phyloP scores from a whole-genome alignment of 202 grass and related monocot genomes.

The Setaria italica region DNA sequence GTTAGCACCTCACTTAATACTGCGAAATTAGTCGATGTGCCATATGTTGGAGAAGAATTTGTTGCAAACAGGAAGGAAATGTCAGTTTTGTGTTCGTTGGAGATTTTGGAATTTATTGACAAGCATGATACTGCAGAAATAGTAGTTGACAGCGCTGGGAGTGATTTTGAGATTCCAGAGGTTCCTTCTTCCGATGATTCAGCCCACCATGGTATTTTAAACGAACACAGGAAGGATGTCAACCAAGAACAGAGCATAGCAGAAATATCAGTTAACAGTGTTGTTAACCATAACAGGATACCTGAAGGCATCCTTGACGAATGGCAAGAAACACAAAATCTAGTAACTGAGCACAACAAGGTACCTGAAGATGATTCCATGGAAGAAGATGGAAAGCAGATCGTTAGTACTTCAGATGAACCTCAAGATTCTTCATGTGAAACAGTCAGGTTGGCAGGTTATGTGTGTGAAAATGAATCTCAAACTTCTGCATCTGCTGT shows the following conservation, averaged over 20 bases:
- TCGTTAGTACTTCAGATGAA: neutral
- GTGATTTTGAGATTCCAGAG: neutral
- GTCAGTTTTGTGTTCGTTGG: neutral
- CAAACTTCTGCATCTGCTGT: neutral
- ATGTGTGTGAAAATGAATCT: neutral
- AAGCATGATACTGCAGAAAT: constrained; percentile 27
- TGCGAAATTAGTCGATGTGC: neutral
- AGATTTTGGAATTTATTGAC: constrained; percentile 34
- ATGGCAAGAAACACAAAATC: neutral
- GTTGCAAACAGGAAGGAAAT: neutral
- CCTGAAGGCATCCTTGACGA: neutral
- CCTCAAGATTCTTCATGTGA: neutral
- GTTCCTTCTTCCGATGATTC: neutral
- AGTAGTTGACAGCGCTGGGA: neutral
- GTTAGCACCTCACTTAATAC: neutral
- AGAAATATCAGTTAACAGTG: neutral
- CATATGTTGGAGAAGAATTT: constrained; percentile 4
- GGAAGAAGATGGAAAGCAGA: neutral
- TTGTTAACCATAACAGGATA: neutral
- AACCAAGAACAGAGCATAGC: neutral
- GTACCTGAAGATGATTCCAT: neutral
- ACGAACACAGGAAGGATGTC: neutral
- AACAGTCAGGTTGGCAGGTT: neutral
- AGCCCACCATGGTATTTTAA: neutral
- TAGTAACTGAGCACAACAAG: neutral